phyloP scores from a whole-genome alignment of 2,329 filamentous ascomycete species.

The Cytospora leucostoma region DNA sequence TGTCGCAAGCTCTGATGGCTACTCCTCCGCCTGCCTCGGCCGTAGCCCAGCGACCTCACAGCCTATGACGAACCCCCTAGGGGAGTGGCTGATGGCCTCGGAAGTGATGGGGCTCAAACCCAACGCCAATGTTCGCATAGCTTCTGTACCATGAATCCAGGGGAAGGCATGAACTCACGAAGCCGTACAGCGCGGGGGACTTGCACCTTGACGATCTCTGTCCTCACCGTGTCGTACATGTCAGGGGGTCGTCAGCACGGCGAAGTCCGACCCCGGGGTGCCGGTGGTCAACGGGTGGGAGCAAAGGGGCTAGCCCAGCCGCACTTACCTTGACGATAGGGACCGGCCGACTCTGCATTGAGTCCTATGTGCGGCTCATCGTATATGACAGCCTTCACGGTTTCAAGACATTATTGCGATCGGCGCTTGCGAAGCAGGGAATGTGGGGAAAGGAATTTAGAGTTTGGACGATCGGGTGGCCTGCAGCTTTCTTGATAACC shows the following conservation, averaged over 20 bases:
- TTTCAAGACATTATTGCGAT: conserved; percentile 42
- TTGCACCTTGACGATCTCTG: conserved; percentile 78
- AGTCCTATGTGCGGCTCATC: conserved; percentile 74
- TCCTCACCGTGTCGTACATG: conserved; percentile 69
- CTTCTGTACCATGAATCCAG: conserved; percentile 6
- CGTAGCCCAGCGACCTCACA: conserved; percentile 85
- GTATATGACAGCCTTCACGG: conserved; percentile 89
- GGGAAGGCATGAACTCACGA: conserved; percentile 55
- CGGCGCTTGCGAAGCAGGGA: background rate
- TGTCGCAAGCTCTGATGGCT: conserved; percentile 71
- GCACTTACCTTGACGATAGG: conserved; percentile 62
- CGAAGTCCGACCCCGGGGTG: background rate
- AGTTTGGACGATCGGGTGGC: background rate
- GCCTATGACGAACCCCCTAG: conserved; percentile 67
- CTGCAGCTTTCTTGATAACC: background rate
- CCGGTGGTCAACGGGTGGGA: background rate
- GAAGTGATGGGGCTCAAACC: conserved; percentile 86
- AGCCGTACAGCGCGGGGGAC: conserved; percentile 86
- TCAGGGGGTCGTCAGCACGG: conserved; percentile 27
- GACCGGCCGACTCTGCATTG: conserved; percentile 76
- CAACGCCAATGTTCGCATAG: conserved; percentile 10
- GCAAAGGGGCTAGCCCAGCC: background rate
- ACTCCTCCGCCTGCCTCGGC: conserved; percentile 68
- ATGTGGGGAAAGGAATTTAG: background rate
- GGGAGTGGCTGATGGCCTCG: conserved; percentile 75